A percentile compares a stretch with the other conserved stretches of the same genome.
These are phyloP conservation scores for Pueraria montana DNA, from an alignment of 306 rosid genomes.

Conservation along the genomic window DNA sequence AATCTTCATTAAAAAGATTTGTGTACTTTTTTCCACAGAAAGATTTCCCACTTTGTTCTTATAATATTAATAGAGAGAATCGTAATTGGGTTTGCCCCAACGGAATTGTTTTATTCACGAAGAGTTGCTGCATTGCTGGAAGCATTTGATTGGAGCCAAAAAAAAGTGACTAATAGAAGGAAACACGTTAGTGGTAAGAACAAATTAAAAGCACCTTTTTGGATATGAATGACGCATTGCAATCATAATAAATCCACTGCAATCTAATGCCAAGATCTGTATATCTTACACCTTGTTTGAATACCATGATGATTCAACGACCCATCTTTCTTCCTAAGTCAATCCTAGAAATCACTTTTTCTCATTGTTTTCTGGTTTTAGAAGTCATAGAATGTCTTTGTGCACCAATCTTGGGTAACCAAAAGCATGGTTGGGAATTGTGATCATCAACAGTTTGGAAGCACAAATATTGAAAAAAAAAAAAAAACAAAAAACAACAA, in stretches of 20 bases:
- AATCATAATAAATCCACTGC: constrained; percentile 39
- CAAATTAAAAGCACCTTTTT: constrained; percentile 37
- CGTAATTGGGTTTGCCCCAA: constrained; percentile 38
- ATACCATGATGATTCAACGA: not conserved
- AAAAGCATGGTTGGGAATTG: constrained; percentile 36
- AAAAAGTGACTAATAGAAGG: constrained; percentile 18
- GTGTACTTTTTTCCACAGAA: not conserved
- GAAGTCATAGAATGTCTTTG: constrained; percentile 32
- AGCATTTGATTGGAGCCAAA: constrained; percentile 24
- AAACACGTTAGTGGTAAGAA: constrained; percentile 14
- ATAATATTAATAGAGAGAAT: constrained; percentile 16
- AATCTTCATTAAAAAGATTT: not conserved
- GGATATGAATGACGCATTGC: constrained; percentile 19
- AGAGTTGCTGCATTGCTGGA: constrained; percentile 13
- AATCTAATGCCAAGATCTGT: constrained; percentile 50
- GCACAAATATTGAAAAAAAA: not conserved
- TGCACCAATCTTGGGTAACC: not conserved
- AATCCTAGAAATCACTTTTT: constrained; percentile 52
- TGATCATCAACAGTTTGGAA: not conserved
- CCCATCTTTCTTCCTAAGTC: constrained; percentile 36
- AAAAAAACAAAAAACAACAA: too few relatives aligned
- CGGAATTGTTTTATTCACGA: not conserved
- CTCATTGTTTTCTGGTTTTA: constrained; percentile 23
- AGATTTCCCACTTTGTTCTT: constrained; percentile 28
- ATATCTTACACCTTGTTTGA: constrained; percentile 24